A percentile compares a stretch with the other conserved stretches of the same genome.
Conservation (phyloP, 768 basidiomycete genomes). For the Mycena chlorophos region DNA sequence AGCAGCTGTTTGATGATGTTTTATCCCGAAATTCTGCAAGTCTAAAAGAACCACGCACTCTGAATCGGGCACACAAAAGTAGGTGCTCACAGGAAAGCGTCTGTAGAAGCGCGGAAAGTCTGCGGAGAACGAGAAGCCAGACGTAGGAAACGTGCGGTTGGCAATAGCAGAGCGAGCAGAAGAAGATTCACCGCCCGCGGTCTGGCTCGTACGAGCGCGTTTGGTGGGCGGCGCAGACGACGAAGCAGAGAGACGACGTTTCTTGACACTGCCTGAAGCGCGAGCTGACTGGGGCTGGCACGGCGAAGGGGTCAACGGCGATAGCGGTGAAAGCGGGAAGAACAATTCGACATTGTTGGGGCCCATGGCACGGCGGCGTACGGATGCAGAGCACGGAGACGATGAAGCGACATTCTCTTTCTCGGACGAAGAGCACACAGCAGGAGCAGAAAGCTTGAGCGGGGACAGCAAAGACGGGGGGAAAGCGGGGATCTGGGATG, state of each 20-base stretch:
- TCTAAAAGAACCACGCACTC: neutral
- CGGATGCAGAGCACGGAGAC: neutral
- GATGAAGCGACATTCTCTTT: neutral
- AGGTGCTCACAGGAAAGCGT: neutral
- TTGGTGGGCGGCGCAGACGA: neutral
- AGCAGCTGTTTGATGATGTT: conserved; percentile 28
- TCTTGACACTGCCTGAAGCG: neutral
- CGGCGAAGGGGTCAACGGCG: neutral
- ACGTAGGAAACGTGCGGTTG: neutral
- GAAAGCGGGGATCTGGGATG: neutral
- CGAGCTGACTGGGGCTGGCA: neutral
- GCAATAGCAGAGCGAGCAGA: neutral
- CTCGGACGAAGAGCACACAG: neutral
- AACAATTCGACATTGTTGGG: neutral
- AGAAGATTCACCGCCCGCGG: too few relatives aligned
- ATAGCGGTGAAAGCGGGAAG: neutral
- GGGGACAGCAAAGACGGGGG: conserved; percentile 12
- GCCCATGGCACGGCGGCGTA: neutral
- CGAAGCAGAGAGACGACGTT: neutral
- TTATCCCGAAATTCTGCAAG: neutral
- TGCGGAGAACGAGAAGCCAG: neutral
- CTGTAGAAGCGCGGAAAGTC: neutral
- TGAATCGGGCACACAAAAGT: neutral
- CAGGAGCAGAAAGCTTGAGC: neutral
- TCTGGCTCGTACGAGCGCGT: neutral